Percentiles rank a stretch among this genome's conserved stretches.
Conservation (phyloP, 345 rosid species). For the Bretschneidera sinensis region DNA sequence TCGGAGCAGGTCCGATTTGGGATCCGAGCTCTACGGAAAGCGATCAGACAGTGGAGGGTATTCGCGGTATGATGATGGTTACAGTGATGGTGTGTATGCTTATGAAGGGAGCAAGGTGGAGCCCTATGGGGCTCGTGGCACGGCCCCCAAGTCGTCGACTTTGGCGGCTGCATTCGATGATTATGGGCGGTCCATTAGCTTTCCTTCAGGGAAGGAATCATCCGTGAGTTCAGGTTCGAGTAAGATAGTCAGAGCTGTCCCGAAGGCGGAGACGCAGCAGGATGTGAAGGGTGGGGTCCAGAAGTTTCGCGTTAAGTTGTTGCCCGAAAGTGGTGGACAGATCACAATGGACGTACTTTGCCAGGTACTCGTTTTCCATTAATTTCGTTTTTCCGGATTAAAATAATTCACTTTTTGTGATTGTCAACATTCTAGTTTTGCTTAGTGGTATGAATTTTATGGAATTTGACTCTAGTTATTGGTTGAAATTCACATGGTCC, state of each 20-base stretch:
- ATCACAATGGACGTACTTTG: slow-evolving; percentile 90
- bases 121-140: slow-evolving; percentile 96
- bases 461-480: no score
- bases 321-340: slow-evolving; percentile 84
- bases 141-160: slow-evolving; percentile 70
- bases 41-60: slow-evolving; percentile 46
- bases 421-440: no score
- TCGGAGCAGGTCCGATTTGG: slow-evolving; percentile 45
- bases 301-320: slow-evolving; percentile 86
- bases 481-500: no score
- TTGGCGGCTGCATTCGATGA: slow-evolving; percentile 74
- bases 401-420: no score
- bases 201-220: slow-evolving; percentile 54
- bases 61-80: slow-evolving; percentile 45
- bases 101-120: slow-evolving; percentile 81
- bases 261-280: slow-evolving; percentile 78
- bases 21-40: slow-evolving; percentile 61
- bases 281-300: slow-evolving; percentile 83
- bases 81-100: slow-evolving; percentile 82
- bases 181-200: slow-evolving; percentile 76
- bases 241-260: slow-evolving; percentile 89
- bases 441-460: no score
- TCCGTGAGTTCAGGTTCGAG: slow-evolving; percentile 34
- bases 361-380: slow-evolving; percentile 44
- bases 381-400: no score